Evolutionary conservation across 345 rosid genomes (phyloP).

Genomic region (Triadica sebifera): DNA sequence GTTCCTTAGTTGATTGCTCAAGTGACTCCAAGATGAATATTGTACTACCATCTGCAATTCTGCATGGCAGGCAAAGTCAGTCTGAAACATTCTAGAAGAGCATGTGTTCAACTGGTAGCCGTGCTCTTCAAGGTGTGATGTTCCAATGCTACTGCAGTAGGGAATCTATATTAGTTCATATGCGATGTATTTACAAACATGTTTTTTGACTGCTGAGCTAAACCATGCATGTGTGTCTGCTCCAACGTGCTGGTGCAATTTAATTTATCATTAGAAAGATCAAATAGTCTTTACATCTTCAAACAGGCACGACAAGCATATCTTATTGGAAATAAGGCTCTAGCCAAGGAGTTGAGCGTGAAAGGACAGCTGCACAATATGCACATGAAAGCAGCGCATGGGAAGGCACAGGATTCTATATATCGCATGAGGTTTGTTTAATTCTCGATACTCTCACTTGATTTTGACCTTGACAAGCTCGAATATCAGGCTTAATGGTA

Average conservation of each 20-base stretch:
- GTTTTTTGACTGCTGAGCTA: background rate
- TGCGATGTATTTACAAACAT: constrained; percentile 5
- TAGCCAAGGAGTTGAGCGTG: constrained; percentile 88
- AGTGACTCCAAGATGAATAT: background rate
- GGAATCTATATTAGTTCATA: background rate
- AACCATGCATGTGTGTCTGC: constrained; percentile 6
- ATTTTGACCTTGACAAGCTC: constrained; percentile 4
- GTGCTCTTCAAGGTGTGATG: background rate
- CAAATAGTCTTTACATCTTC: constrained; percentile 9
- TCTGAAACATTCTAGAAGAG: constrained; percentile 4
- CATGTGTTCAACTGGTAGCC: background rate
- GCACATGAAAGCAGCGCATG: constrained; percentile 97
- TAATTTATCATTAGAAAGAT: background rate
- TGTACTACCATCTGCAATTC: background rate
- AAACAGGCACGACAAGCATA: constrained; percentile 89
- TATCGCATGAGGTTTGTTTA: constrained; percentile 82
- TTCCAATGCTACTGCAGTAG: background rate
- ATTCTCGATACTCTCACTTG: constrained; percentile 14
- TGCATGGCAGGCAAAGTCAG: background rate
- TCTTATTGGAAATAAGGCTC: constrained; percentile 82
- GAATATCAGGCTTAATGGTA: background rate
- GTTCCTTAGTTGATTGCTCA: background rate
- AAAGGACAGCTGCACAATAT: constrained; percentile 89
- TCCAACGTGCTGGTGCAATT: background rate
- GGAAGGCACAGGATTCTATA: constrained; percentile 92